Evolutionary conservation across 257 asterid species (phyloP).

Genomic region (Przewalskia tangutica): DNA sequence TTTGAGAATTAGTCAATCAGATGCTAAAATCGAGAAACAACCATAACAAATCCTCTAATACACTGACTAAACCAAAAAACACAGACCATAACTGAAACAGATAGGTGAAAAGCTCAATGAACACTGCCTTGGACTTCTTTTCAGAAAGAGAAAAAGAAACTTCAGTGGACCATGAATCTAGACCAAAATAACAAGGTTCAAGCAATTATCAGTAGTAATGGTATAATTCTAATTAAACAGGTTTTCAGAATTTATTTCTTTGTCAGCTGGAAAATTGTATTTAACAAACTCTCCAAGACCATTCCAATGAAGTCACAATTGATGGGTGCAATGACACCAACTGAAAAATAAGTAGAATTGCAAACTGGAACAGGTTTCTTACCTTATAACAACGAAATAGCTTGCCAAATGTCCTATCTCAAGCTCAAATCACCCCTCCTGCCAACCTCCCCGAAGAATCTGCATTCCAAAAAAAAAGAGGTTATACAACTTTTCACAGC

Average conservation of each 20-base stretch:
- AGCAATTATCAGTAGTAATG: neutral
- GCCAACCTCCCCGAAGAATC: neutral
- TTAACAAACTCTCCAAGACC: neutral
- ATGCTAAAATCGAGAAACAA: neutral
- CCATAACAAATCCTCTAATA: neutral
- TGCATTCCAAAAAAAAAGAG: neutral
- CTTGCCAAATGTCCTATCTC: neutral
- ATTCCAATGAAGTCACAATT: neutral
- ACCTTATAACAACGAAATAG: conserved; percentile 45
- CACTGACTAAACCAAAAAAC: neutral
- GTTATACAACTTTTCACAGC: neutral
- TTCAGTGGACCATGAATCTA: neutral
- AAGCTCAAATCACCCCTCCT: neutral
- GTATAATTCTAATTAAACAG: too few species aligned
- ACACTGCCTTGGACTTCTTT: neutral
- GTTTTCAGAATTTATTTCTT: neutral
- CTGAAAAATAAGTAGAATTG: neutral
- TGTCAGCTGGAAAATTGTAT: neutral
- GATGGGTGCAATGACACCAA: neutral
- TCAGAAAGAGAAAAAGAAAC: neutral
- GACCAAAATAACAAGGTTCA: neutral
- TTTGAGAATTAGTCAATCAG: neutral
- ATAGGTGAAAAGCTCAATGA: neutral
- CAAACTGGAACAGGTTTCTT: conserved; percentile 38
- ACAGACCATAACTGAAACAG: neutral